These are phyloP conservation scores for Capniomyces stellatus DNA, from an alignment of 371 early-diverging fungal genomes.

Conservation along the genomic window DNA sequence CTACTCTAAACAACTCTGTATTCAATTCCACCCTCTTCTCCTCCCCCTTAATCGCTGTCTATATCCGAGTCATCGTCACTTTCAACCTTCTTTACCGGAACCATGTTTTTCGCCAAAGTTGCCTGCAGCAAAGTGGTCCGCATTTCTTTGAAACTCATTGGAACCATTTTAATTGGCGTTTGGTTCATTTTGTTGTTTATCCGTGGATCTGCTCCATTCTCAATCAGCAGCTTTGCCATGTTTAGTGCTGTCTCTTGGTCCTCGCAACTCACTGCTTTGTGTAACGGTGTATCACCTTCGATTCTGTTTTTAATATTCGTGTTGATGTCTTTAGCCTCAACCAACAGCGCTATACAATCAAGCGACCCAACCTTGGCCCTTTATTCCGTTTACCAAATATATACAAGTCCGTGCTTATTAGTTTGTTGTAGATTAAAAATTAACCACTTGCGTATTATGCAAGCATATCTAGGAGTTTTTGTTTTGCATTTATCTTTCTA, in stretches of 20 bases:
- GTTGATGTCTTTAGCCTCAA: not conserved
- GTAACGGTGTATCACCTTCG: not conserved
- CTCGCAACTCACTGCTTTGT: not conserved
- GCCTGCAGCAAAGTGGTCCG: not conserved
- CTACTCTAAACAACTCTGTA: not conserved
- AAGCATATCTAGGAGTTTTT: too few relatives aligned
- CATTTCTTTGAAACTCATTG: not conserved
- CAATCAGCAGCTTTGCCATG: not conserved
- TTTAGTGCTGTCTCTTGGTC: not conserved
- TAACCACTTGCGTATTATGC: too few relatives aligned
- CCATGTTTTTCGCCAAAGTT: not conserved
- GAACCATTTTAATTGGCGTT: not conserved
- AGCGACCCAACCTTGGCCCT: not conserved
- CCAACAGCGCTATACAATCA: not conserved
- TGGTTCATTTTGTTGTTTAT: not conserved
- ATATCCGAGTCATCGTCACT: not conserved
- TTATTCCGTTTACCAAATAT: not conserved
- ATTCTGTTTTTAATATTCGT: conserved; percentile 2
- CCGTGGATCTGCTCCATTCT: not conserved
- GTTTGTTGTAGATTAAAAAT: too few relatives aligned
- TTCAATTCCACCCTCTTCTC: too few relatives aligned
- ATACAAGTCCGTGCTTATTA: not conserved
- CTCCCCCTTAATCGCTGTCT: not conserved
- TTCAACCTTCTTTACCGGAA: not conserved
- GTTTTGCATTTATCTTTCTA: not conserved